Conservation (phyloP, 164 flowering plant genomes). For the Taxillus chinensis region DNA sequence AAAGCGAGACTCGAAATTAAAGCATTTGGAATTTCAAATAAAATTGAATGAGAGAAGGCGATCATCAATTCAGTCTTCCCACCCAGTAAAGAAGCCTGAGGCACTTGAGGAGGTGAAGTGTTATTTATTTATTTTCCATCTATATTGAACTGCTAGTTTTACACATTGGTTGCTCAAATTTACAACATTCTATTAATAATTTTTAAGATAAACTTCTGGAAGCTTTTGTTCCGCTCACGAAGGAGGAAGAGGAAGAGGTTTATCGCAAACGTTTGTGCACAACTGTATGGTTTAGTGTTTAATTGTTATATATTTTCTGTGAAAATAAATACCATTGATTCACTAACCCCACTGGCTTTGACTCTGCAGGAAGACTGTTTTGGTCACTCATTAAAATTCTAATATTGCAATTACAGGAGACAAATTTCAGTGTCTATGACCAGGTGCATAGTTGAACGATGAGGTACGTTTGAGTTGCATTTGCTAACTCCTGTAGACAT, state of each 20-base stretch:
- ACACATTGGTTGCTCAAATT: no score
- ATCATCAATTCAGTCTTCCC: slow-evolving; percentile 12
- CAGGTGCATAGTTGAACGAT: slow-evolving; percentile 87
- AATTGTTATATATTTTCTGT: no score
- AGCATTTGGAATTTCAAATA: slow-evolving; percentile 25
- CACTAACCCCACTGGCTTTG: slow-evolving; percentile 3
- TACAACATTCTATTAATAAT: neutral
- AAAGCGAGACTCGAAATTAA: slow-evolving; percentile 31
- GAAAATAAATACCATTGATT: no score
- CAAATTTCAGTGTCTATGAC: slow-evolving; percentile 57
- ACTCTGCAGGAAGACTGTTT: slow-evolving; percentile 39
- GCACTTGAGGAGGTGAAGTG: slow-evolving; percentile 28
- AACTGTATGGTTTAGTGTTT: slow-evolving; percentile 29
- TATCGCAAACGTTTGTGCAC: slow-evolving; percentile 38
- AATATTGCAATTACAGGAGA: slow-evolving; percentile 77
- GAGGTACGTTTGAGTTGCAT: slow-evolving; percentile 44
- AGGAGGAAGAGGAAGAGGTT: slow-evolving; percentile 59
- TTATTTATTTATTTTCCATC: neutral
- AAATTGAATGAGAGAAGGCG: slow-evolving; percentile 19
- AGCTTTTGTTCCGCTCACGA: slow-evolving; percentile 56
- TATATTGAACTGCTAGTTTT: no score
- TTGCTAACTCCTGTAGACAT: neutral
- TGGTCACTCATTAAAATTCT: slow-evolving; percentile 65
- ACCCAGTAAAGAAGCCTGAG: slow-evolving; percentile 30
- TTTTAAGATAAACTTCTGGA: slow-evolving; percentile 38